Base-by-base conservation (phyloP, 2,329 filamentous ascomycete genomes). In the Plenodomus biglobosus region DNA sequence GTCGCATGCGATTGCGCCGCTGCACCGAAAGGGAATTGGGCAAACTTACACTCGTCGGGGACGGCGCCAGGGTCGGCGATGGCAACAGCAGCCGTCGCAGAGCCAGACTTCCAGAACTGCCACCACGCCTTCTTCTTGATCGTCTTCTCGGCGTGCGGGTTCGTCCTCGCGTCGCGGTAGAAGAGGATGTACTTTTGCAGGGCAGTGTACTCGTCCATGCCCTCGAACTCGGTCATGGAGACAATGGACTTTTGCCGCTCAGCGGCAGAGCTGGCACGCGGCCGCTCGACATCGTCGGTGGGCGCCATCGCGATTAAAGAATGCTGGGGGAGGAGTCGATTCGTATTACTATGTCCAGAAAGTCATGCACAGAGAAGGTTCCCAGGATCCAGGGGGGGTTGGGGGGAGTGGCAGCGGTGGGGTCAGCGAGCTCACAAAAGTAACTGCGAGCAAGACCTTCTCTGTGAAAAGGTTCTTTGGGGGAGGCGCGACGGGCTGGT, bases 101-200 rank as follows among this genome's bases (percentile, higher is more conserved):
- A 59, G 49, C 63, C 63, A 6, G 69, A 68, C 59, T 75, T 73
- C 77, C 83, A 84, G 71, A 83, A 81, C 67, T 80, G 76, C 76
- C 79, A 86, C 74, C 79, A 83, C 51, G 78, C 77, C 62, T 76
- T 76, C 56, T 63, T 64, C 73, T 81, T 82, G 64, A 72, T 72
- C 39, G 74, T 70, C 46, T 74, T 63, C 21, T 62, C 74, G 41
- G 69, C 71, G 50, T 73, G 75, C 32, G 72, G 76, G 38, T 67
- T 70, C 44, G 76, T 75, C 66, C 81, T 80, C 49, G 81, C 78
- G 72, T 85, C 82, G 62, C 79, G 80, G 73, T 85, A 85, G 66
- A 81, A 83, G 57, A 82, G 84, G 70, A 86, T 86, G 75, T 84
- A 86, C 65, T 83, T 80, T 68, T 85, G 83, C 44, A 86, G 76